Evolutionary conservation across 495 filamentous ascomycete genomes (phyloP).

Genomic region (Penicillium roqueforti): DNA sequence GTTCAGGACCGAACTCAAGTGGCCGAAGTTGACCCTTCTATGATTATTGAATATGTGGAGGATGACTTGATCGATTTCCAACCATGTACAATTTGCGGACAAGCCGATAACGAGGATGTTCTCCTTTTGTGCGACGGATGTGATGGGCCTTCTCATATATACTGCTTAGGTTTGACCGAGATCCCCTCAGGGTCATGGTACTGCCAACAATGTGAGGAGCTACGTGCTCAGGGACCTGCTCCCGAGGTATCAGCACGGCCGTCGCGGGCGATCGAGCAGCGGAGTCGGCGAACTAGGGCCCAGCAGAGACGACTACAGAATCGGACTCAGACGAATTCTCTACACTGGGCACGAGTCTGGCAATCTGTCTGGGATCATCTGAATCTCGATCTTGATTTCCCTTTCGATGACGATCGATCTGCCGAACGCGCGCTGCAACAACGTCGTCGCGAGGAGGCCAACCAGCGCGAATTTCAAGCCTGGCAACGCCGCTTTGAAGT

Average conservation of each 20-base stretch:
- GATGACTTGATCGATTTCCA: conserved; percentile 57
- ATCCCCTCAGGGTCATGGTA: conserved; percentile 79
- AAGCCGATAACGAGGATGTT: conserved; percentile 68
- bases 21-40: conserved; percentile 77
- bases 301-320: conserved; percentile 43
- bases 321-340: conserved; percentile 42
- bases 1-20: conserved; percentile 89
- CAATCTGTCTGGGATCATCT: conserved; percentile 61
- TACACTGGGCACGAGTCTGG: conserved; percentile 65
- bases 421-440: conserved; percentile 47
- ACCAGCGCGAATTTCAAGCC: conserved; percentile 61
- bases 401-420: conserved; percentile 69
- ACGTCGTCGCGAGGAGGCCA: conserved; percentile 54
- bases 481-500: conserved; percentile 80
- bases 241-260: conserved; percentile 29
- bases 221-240: conserved; percentile 40
- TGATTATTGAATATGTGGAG: conserved; percentile 69
- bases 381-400: conserved; percentile 82
- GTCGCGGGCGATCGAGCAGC: conserved; percentile 32
- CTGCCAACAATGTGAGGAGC: conserved; percentile 68
- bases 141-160: conserved; percentile 76
- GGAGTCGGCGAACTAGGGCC: conserved; percentile 48
- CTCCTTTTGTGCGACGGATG: conserved; percentile 86
- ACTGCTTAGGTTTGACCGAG: conserved; percentile 73
- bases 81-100: conserved; percentile 78